Percentiles rank a stretch among this genome's conserved stretches.
Conservation (phyloP, 1,284 basidiomycete species). For the Agroathelia rolfsii region DNA sequence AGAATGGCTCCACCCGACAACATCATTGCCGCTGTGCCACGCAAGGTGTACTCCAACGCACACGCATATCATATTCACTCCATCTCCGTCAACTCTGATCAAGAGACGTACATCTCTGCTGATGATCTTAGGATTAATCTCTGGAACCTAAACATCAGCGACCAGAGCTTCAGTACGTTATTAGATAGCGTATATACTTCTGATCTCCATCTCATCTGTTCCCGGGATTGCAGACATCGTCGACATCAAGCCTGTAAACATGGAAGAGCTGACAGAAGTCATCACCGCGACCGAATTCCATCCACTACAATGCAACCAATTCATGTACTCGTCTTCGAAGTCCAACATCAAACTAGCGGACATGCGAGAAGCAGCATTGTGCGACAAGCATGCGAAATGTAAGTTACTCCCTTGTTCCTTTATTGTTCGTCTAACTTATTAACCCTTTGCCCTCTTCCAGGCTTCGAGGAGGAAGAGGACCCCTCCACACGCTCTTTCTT, state of each 20-base stretch:
- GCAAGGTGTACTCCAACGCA: constrained; percentile 98
- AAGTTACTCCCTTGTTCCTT: constrained; percentile 20
- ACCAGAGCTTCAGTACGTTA: constrained; percentile 91
- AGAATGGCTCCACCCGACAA: constrained; percentile 92
- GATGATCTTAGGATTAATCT: constrained; percentile 96
- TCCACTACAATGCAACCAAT: constrained; percentile 93
- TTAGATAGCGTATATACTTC: background rate
- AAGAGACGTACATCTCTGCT: constrained; percentile 98
- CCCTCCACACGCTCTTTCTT: constrained; percentile 97
- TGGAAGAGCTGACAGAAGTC: constrained; percentile 99
- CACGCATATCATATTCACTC: constrained; percentile 99
- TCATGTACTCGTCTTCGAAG: constrained; percentile 99
- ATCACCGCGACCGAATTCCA: constrained; percentile 99
- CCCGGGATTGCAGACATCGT: constrained; percentile 96
- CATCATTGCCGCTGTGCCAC: constrained; percentile 96
- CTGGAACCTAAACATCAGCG: constrained; percentile 97
- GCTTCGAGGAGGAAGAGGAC: constrained; percentile 98
- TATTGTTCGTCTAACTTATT: constrained; percentile 11
- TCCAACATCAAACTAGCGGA: constrained; percentile 99
- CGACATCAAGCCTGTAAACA: constrained; percentile 99
- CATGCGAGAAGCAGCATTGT: constrained; percentile 97
- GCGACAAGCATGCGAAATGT: constrained; percentile 97
- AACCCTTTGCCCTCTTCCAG: constrained; percentile 33
- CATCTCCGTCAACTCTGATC: constrained; percentile 98
- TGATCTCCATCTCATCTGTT: background rate